A percentile compares a stretch with the other conserved stretches of the same genome.
These are phyloP conservation scores for Syncephalastrum racemosum DNA, from an alignment of 371 early-diverging fungal species.

Conservation along the genomic window DNA sequence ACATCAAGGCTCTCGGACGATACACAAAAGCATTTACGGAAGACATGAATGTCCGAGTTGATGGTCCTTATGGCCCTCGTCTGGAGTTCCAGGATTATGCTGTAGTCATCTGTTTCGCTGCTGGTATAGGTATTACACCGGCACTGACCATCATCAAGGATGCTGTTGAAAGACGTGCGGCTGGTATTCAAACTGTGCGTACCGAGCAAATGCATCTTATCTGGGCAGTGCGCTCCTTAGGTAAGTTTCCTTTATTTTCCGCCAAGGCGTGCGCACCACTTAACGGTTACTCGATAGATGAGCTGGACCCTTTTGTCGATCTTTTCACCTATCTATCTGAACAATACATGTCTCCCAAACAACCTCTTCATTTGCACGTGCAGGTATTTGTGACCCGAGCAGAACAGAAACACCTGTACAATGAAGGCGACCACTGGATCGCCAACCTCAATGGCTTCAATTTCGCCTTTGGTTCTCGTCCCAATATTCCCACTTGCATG, in stretches of 20 bases:
- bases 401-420: background rate
- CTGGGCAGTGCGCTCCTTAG: constrained; percentile 30
- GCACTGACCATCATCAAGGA: constrained; percentile 38
- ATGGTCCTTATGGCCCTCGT: constrained; percentile 42
- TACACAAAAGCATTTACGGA: constrained; percentile 15
- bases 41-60: constrained; percentile 23
- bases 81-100: constrained; percentile 37
- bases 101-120: constrained; percentile 28
- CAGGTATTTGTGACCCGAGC: background rate
- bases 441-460: constrained; percentile 1
- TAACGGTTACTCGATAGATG: constrained; percentile 13
- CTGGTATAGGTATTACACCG: constrained; percentile 46
- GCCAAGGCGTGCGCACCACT: too few species aligned
- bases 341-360: background rate
- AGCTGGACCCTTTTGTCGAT: constrained; percentile 26
- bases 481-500: constrained; percentile 21
- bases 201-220: constrained; percentile 30
- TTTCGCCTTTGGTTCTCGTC: constrained; percentile 23
- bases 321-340: constrained; percentile 29
- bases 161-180: constrained; percentile 29
- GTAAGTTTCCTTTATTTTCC: constrained; percentile 25
- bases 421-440: constrained; percentile 7
- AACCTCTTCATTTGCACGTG: too few species aligned
- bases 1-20: constrained; percentile 40
- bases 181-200: constrained; percentile 33